Evolutionary conservation across 1,139 yeast genomes (phyloP), one percentile per base, ranked within the genome.

Genomic region (Torulaspora globosa): DNA sequence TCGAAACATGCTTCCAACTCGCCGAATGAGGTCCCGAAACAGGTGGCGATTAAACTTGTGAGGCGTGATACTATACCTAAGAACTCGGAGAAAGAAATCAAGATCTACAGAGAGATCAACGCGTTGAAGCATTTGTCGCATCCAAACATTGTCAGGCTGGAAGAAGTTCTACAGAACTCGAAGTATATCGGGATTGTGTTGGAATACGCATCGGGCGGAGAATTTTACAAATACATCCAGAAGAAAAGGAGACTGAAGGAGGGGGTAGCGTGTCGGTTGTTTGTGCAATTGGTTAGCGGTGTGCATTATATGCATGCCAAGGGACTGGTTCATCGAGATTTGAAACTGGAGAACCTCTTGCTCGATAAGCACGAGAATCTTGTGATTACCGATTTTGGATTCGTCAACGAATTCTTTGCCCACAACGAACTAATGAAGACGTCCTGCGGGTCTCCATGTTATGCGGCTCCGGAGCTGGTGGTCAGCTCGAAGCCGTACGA

Each of bases 171-270:
- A 69, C 95, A 90, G 65, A 84, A 88, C 62, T 97, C 95, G 48
- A 86, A 88, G 63, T 90, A 92, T 65, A 90, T 92, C 52, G 98
- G 98, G 21, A 94, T 92, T 31, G 97, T 94, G 1, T 73, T 92
- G 49, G 97, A 92, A 63, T 92, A 90, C 67, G 97, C 97, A 6
- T 84, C 95, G 1, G 97, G 97, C 14, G 99, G 99, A 44, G 99
- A 92, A 67, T 77, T 94, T 53, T 92, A 92, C 62, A 96, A 90
- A 65, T 88, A 90, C 66, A 92, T 92, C 51, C 76, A 89, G 52
- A 86, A 84, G 54, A 90, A 89, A 65, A 81, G 92, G 59, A 83
- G 85, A 63, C 73, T 92, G 53, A 90, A 90, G 64, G 98, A 92
- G 59, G 73, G 81, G 26, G 78, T 80, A 46, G 97, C 97, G 3